Evolutionary conservation across 1,284 basidiomycete genomes (phyloP), one percentile per base, ranked within the genome.

Genomic region (Exobasidium cylindrosporum): DNA sequence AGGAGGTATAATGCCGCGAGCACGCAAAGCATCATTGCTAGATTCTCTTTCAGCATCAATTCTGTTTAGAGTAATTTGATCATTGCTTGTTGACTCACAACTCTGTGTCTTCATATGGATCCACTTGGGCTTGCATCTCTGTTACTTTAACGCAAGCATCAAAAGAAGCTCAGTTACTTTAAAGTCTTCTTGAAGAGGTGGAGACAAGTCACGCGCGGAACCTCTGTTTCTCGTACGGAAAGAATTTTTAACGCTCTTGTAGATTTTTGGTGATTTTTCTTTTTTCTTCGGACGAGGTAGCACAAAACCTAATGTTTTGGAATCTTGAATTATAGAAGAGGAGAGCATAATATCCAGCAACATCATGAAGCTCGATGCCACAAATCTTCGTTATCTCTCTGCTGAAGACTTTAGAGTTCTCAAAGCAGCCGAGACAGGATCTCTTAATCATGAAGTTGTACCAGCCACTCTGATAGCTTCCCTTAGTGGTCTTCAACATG

Each of bases 401-500:
- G 84, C 88, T 28, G 94, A 97, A 64, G 93, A 97, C 80, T 98
- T 97, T 81, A 84, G 94, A 57, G 92, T 97, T 13, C 84, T 98
- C 35, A 92, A 91, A 26, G 92, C 95, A 54, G 92, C 96, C 45
- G 95, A 99, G 83, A 93, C 96, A 85, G 96, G 95, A 35, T 96
- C 92, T 3, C 96, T 96, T 83, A 97, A 97, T 77, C 95, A 98
- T 79, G 90, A 97, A 81, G 86, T 97, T 47, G 94, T 99, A 1
- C 95, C 95, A 0, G 88, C 91, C 0, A 80, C 86, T 0, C 86
- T 97, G 63, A 91, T 97, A 69, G 89, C 90, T 2, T 91, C 95
- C 81, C 89, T 98, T 53, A 93, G 93, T 7, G 90, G 91, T 21
- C 84, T 97, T 55, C 84, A 92, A 32, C 89, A 89, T 67, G 93